Percentiles rank a stretch among this genome's conserved stretches.
Evolutionary conservation across 1,284 basidiomycete genomes (phyloP).

Genomic region (Fomitopsis betulina): DNA sequence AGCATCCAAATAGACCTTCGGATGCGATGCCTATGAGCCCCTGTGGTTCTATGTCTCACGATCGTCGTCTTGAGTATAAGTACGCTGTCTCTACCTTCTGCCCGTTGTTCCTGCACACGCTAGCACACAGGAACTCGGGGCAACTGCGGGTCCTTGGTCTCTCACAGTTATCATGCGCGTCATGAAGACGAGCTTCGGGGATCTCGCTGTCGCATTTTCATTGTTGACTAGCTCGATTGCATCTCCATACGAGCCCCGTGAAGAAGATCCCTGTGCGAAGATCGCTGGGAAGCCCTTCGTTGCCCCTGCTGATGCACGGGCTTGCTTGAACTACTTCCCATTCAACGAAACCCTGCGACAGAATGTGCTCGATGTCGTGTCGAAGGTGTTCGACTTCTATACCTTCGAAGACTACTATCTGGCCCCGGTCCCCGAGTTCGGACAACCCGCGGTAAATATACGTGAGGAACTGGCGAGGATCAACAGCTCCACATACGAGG

Average conservation of each 20-base stretch:
- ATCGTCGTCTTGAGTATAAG: background rate
- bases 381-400: conserved; percentile 58
- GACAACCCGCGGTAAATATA: conserved; percentile 56
- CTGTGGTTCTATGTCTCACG: background rate
- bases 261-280: conserved; percentile 42
- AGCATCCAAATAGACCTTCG: background rate
- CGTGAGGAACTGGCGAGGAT: conserved; percentile 43
- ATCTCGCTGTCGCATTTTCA: background rate
- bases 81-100: background rate
- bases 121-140: background rate
- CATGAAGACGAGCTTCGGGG: background rate
- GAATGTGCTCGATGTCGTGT: conserved; percentile 50
- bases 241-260: conserved; percentile 8
- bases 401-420: conserved; percentile 63
- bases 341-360: conserved; percentile 61
- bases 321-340: conserved; percentile 56
- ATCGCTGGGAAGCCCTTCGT: conserved; percentile 47
- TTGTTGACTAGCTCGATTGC: conserved; percentile 5
- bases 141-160: background rate
- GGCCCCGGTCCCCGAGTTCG: conserved; percentile 54
- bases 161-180: background rate
- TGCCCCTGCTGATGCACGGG: conserved; percentile 48
- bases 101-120: background rate
- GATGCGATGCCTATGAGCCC: background rate
- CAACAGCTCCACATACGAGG: conserved; percentile 42